Base-by-base conservation (phyloP, 176 grass and related monocot genomes). In the Saccharum spontaneum region DNA sequence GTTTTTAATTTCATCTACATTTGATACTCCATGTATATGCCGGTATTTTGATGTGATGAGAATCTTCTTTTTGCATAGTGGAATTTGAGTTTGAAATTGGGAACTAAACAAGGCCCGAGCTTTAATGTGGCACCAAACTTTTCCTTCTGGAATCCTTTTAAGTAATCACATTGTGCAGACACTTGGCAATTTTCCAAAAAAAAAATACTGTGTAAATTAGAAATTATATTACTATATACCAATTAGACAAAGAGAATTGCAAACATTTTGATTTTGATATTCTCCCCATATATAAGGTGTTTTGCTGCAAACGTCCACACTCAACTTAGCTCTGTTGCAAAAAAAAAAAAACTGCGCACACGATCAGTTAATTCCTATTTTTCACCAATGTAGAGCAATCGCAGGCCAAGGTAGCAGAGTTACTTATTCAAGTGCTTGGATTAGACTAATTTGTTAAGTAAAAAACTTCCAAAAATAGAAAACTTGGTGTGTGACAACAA, bases 51-150 rank as follows among this genome's bases (percentile, higher is more conserved):
- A n/a, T n/a, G n/a, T n/a, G n/a, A n/a, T n/a, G n/a, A n/a, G n/a
- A n/a, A n/a, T n/a, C n/a, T n/a, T n/a, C n/a, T n/a, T n/a, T n/a
- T n/a, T n/a, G n/a, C n/a, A n/a, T n/a, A n/a, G n/a, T n/a, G n/a
- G n/a, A n/a, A n/a, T n/a, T n/a, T n/a, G n/a, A n/a, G n/a, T n/a
- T n/a, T n/a, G n/a, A n/a, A n/a, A n/a, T n/a, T n/a, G n/a, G n/a
- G n/a, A n/a, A n/a, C n/a, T n/a, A n/a, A n/a, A n/a, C n/a, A n/a
- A n/a, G n/a, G n/a, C n/a, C n/a, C n/a, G n/a, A n/a, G 16, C 50
- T 33, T 62, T 59, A 59, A 59, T 59, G 54, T 59, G 54, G 20
- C 20, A 59, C 54, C 54, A 59, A 89, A 88, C 66, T 78, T 88
- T 77, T 71, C 10, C 18, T 74, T 24, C 39, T 2, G 3, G 1